Evolutionary conservation across 306 rosid genomes (phyloP).

Genomic region (Ammopiptanthus mongolicus): DNA sequence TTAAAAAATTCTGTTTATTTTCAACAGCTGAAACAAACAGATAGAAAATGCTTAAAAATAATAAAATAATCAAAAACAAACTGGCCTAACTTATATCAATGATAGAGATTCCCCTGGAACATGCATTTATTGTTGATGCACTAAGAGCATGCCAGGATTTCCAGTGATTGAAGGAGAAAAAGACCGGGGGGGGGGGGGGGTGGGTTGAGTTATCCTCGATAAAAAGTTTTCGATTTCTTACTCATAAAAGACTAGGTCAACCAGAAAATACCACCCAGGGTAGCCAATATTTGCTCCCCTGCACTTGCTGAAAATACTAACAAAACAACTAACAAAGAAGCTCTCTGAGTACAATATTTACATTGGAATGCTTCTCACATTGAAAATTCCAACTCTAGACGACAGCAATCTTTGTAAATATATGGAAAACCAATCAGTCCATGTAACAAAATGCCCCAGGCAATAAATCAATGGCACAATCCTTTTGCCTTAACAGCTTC

Average conservation of each 20-base stretch:
- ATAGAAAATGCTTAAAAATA: no score
- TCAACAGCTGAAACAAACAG: no score
- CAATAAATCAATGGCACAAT: slow-evolving; percentile 17
- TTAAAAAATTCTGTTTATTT: no score
- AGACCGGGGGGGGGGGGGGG: no score
- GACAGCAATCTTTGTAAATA: slow-evolving; percentile 11
- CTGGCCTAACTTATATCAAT: no score
- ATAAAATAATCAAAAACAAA: no score
- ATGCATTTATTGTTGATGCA: neutral
- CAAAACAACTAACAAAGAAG: slow-evolving; percentile 16
- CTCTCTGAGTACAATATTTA: slow-evolving; percentile 39
- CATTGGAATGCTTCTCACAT: slow-evolving; percentile 36
- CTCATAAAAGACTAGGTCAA: neutral
- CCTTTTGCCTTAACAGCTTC: slow-evolving; percentile 16
- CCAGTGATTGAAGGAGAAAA: neutral
- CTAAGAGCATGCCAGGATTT: neutral
- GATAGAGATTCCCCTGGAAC: neutral
- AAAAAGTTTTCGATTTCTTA: neutral
- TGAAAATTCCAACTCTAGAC: slow-evolving; percentile 20
- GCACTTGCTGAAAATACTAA: slow-evolving; percentile 33
- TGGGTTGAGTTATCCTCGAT: no score
- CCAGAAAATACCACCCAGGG: slow-evolving; percentile 19
- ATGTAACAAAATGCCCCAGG: slow-evolving; percentile 29
- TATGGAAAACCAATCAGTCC: slow-evolving; percentile 25
- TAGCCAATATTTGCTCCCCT: slow-evolving; percentile 19